Conservation (phyloP, 805 yeast species). For the Metschnikowia rubicola region DNA sequence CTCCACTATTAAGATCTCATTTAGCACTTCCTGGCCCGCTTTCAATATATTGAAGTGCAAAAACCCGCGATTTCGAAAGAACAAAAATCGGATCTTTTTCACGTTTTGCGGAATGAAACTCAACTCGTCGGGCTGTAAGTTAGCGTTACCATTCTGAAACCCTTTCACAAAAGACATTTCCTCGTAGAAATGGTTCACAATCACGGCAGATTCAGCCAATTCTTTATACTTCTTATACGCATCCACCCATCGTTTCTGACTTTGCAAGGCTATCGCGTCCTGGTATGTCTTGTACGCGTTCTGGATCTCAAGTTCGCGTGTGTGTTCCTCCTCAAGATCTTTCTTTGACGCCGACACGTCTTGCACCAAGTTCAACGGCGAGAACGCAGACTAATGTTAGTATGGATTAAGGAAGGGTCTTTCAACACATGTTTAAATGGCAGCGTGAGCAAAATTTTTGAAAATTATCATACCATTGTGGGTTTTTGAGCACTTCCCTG, state of each 20-base stretch:
- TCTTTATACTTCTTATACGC: constrained; percentile 58
- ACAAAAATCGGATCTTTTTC: constrained; percentile 69
- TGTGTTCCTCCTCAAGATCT: constrained; percentile 71
- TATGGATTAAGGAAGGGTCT: neutral
- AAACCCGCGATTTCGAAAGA: constrained; percentile 78
- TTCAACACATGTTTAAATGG: too few species aligned
- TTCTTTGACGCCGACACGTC: constrained; percentile 59
- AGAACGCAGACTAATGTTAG: constrained; percentile 54
- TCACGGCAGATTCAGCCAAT: constrained; percentile 65
- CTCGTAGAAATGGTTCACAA: constrained; percentile 43
- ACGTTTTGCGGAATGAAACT: constrained; percentile 62
- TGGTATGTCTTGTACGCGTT: constrained; percentile 77
- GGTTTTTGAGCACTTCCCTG: too few species aligned
- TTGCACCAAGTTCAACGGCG: constrained; percentile 74
- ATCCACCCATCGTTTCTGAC: constrained; percentile 40
- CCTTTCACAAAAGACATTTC: constrained; percentile 37
- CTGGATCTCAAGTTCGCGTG: constrained; percentile 87
- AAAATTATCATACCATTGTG: too few species aligned
- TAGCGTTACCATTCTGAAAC: constrained; percentile 34
- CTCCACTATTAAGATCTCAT: constrained; percentile 9
- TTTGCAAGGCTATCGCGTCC: constrained; percentile 62
- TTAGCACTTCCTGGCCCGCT: constrained; percentile 7
- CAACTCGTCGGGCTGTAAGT: constrained; percentile 36
- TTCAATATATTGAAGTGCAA: constrained; percentile 48
- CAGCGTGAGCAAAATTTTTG: too few species aligned